Conservation (phyloP, 2,329 filamentous ascomycete species). For the Basipetospora chlamydospora region DNA sequence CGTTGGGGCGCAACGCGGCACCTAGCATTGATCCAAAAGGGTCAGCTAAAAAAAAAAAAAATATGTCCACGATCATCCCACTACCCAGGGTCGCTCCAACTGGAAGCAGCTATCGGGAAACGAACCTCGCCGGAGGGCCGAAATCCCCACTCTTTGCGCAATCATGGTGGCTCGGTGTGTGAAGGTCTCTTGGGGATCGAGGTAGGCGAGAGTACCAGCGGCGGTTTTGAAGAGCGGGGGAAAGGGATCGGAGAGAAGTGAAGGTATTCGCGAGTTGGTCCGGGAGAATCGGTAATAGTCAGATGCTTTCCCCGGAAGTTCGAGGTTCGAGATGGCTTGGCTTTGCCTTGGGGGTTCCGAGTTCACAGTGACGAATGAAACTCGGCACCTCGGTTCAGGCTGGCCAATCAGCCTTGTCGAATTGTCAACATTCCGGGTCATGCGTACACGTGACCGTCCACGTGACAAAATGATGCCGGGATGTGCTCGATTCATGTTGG, state of each 20-base stretch:
- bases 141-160: constrained; percentile 41
- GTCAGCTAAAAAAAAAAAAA: no score
- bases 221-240: no score
- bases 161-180: constrained; percentile 37
- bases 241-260: no score
- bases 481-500: no score
- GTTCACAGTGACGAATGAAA: constrained; percentile 5
- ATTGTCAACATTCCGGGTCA: no score
- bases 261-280: no score
- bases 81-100: background rate
- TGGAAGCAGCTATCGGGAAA: constrained; percentile 7
- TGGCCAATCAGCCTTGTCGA: constrained; percentile 22
- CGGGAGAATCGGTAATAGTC: no score
- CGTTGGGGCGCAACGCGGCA: constrained; percentile 1
- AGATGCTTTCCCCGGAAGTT: constrained; percentile 4
- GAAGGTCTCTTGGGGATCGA: no score
- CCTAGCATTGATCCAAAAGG: no score
- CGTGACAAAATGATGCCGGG: no score
- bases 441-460: no score
- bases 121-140: constrained; percentile 45
- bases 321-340: constrained; percentile 4
- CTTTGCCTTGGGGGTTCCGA: background rate
- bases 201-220: no score
- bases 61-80: constrained; percentile 1
- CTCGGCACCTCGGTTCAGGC: constrained; percentile 29